Percentiles rank a stretch among this genome's conserved stretches.
phyloP scores from a whole-genome alignment of 371 early-diverging fungal genomes.

The Mortierella sp. region DNA sequence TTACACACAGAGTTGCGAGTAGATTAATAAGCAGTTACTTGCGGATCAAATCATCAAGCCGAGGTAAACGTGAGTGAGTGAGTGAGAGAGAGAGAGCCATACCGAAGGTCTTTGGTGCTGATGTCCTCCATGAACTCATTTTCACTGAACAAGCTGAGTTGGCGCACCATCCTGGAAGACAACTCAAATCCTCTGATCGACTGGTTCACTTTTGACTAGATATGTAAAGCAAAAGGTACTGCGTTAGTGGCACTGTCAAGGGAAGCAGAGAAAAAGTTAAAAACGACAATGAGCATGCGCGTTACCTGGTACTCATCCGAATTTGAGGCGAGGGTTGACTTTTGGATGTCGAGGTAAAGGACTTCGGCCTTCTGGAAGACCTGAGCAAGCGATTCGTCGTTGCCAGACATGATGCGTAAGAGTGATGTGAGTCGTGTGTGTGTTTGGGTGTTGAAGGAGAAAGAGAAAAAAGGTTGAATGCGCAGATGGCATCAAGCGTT shows the following conservation, averaged over 20 bases:
- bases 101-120: slow-evolving; percentile 83
- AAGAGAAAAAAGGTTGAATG: neutral
- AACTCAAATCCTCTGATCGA: slow-evolving; percentile 63
- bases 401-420: slow-evolving; percentile 29
- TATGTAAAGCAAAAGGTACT: neutral
- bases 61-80: neutral
- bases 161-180: slow-evolving; percentile 68
- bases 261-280: neutral
- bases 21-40: neutral
- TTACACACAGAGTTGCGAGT: neutral
- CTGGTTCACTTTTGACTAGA: slow-evolving; percentile 66
- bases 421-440: neutral
- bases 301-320: slow-evolving; percentile 57
- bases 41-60: neutral
- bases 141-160: slow-evolving; percentile 83
- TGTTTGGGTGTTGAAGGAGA: neutral
- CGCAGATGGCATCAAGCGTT: neutral
- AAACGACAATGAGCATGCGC: neutral
- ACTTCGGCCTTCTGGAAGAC: slow-evolving; percentile 50
- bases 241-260: neutral
- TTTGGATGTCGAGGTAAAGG: slow-evolving; percentile 44
- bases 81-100: neutral
- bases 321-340: slow-evolving; percentile 41
- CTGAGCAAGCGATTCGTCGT: slow-evolving; percentile 46
- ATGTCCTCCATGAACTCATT: slow-evolving; percentile 94